These are phyloP conservation scores for Russula sp. DNA, from an alignment of 768 basidiomycete genomes.

Conservation along the genomic window DNA sequence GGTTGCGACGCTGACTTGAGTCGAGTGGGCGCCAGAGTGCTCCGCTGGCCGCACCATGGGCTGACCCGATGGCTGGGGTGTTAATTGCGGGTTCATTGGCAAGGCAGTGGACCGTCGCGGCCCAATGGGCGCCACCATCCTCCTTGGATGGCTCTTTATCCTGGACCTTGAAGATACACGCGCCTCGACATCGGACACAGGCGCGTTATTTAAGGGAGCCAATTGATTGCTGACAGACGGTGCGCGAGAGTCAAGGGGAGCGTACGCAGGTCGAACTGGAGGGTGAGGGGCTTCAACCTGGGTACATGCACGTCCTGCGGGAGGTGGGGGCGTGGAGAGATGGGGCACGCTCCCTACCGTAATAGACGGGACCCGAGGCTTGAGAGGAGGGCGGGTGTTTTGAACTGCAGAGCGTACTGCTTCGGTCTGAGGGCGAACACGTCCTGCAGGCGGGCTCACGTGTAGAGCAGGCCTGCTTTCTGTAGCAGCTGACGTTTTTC, in stretches of 20 bases:
- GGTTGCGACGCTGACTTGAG: neutral
- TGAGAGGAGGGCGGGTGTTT: neutral
- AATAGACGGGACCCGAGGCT: neutral
- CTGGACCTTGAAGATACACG: neutral
- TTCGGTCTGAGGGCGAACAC: neutral
- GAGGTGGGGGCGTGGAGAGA: too few relatives aligned
- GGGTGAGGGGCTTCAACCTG: neutral
- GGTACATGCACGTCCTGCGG: neutral
- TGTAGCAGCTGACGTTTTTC: neutral
- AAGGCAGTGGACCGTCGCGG: neutral
- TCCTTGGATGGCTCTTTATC: slow-evolving; percentile 12
- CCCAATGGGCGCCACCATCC: neutral
- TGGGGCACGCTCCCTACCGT: neutral
- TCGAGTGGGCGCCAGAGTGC: neutral
- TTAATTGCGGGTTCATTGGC: neutral
- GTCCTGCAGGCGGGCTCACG: neutral
- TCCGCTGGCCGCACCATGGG: neutral
- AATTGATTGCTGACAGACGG: neutral
- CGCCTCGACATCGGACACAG: neutral
- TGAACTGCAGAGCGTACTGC: neutral
- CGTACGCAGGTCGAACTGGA: neutral
- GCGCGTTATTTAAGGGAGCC: neutral
- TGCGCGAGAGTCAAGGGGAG: neutral
- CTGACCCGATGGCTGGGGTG: neutral
- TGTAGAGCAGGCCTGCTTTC: neutral